These are phyloP conservation scores for Clarireedia monteithiana DNA, from an alignment of 2,329 filamentous ascomycete genomes.

Conservation along the genomic window DNA sequence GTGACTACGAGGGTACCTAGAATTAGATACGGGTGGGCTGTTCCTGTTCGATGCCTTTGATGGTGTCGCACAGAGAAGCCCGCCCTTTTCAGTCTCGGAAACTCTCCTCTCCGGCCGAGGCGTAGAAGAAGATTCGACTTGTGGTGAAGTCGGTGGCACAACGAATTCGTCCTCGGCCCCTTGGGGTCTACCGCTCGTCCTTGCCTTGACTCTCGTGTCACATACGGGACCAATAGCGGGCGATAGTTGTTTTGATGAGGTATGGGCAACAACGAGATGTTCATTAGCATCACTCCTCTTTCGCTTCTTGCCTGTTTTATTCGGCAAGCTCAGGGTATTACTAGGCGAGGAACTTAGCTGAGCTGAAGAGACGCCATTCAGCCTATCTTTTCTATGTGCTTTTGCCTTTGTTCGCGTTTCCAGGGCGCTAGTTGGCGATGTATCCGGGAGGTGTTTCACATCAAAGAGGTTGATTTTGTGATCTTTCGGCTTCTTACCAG, in stretches of 20 bases:
- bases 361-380: not conserved
- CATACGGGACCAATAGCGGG: not conserved
- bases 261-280: not conserved
- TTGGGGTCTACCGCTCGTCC: not conserved
- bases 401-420: not conserved
- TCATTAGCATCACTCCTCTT: not conserved
- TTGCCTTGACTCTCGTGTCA: no score
- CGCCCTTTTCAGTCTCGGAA: constrained; percentile 4
- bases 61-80: not conserved
- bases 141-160: not conserved
- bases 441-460: constrained; percentile 1
- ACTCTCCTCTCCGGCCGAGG: constrained; percentile 1
- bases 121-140: not conserved
- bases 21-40: not conserved
- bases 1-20: not conserved
- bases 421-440: constrained; percentile 2
- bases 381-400: not conserved
- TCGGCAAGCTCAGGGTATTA: not conserved
- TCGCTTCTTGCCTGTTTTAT: not conserved
- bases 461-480: not conserved
- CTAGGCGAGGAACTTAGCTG: not conserved
- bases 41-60: not conserved
- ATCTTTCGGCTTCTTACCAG: not conserved
- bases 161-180: not conserved
- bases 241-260: constrained; percentile 3